Evolutionary conservation across 768 basidiomycete species (phyloP).

Genomic region (Suillus plorans): DNA sequence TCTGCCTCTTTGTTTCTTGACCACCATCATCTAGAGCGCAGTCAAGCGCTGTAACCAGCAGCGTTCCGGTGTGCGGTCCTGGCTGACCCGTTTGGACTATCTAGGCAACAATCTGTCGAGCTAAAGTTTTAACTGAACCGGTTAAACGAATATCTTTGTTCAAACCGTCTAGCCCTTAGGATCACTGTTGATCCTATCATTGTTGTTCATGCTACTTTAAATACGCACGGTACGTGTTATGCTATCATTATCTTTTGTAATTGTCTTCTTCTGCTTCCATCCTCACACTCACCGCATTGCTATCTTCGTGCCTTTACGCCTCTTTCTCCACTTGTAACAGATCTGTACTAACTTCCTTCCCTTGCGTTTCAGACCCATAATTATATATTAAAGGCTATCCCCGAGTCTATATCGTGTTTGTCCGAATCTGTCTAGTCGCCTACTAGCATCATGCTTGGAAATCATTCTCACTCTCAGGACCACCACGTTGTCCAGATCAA

Average conservation of each 20-base stretch:
- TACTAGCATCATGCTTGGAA: slow-evolving; percentile 14
- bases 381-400: slow-evolving; percentile 29
- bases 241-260: slow-evolving; percentile 7
- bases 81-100: neutral
- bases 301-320: slow-evolving; percentile 11
- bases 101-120: neutral
- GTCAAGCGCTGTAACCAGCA: neutral
- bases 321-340: slow-evolving; percentile 19
- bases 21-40: slow-evolving; percentile 1
- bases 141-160: neutral
- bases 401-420: slow-evolving; percentile 26
- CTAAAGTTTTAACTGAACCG: neutral
- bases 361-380: slow-evolving; percentile 25
- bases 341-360: slow-evolving; percentile 4
- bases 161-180: neutral
- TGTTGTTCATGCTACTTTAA: slow-evolving; percentile 14
- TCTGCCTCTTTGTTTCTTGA: slow-evolving; percentile 2
- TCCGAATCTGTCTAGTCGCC: slow-evolving; percentile 19
- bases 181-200: slow-evolving; percentile 5
- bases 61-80: neutral
- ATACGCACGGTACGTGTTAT: slow-evolving; percentile 25
- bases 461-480: slow-evolving; percentile 20
- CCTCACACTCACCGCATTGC: slow-evolving; percentile 29
- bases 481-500: slow-evolving; percentile 34
- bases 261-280: slow-evolving; percentile 15